phyloP scores from a whole-genome alignment of 306 rosid genomes.

The Cyamopsis tetragonoloba region DNA sequence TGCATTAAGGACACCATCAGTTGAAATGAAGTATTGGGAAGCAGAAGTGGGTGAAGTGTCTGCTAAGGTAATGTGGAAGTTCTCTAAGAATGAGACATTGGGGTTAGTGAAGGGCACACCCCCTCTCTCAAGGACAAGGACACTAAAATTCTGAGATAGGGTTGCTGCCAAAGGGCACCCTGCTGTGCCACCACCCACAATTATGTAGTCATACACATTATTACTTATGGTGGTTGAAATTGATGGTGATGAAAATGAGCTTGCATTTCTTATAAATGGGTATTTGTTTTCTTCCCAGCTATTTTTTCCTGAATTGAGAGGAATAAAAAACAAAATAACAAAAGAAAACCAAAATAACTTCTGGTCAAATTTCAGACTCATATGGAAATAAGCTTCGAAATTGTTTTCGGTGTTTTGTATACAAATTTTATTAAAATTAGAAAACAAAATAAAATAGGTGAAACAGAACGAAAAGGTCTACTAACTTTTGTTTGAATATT shows the following conservation, averaged over 20 bases:
- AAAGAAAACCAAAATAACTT: too few species aligned
- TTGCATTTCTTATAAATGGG: slow-evolving; percentile 74
- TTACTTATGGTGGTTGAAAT: slow-evolving; percentile 35
- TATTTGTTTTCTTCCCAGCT: slow-evolving; percentile 19
- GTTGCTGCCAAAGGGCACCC: slow-evolving; percentile 98
- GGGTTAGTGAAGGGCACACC: slow-evolving; percentile 76
- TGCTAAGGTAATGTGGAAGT: slow-evolving; percentile 72
- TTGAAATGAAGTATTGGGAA: slow-evolving; percentile 72
- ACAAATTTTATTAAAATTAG: too few species aligned
- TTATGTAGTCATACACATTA: slow-evolving; percentile 65
- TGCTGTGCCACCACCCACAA: slow-evolving; percentile 92
- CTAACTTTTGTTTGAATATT: too few species aligned
- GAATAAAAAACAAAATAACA: too few species aligned
- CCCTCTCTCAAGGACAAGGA: slow-evolving; percentile 80
- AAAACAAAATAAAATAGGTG: too few species aligned
- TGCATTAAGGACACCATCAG: slow-evolving; percentile 78
- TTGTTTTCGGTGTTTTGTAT: too few species aligned
- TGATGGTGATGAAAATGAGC: slow-evolving; percentile 66
- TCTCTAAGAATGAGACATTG: slow-evolving; percentile 60
- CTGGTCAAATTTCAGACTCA: background rate
- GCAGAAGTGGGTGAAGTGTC: slow-evolving; percentile 76
- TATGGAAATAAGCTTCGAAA: too few species aligned
- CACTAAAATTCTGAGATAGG: slow-evolving; percentile 64
- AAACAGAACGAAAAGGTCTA: too few species aligned
- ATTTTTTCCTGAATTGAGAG: slow-evolving; percentile 28